Base-by-base conservation (phyloP, 805 yeast species). In the Blastobotrys peoriensis region DNA sequence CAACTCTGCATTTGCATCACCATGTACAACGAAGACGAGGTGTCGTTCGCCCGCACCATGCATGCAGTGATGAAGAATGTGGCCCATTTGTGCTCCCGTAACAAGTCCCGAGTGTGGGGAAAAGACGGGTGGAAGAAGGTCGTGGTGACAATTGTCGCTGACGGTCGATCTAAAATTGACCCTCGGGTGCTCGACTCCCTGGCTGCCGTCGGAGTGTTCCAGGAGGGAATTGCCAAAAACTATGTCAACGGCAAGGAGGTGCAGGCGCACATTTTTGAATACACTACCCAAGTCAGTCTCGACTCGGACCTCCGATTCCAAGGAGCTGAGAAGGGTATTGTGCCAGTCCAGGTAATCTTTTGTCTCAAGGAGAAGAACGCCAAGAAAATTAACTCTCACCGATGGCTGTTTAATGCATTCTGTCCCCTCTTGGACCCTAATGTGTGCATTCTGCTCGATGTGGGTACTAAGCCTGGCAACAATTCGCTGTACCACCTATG, bases 11-110 rank as follows among this genome's bases (percentile, higher is more conserved):
- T 93, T 41, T 89, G 98, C 66, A 78, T 93, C 53, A 93, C 98
- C 25, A 91, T 93, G 98, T 93, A 91, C 68, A 93, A 93, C 59
- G 99, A 93, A 66, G 95, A 86, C 63, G 96, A 89, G 62, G 72
- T 73, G 43, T 76, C 94, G 2, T 79, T 93, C 62, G 86, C 97
- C 1, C 78, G 98, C 66, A 94, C 98, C 0, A 72, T 93, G 75
- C 95, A 94, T 63, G 86, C 95, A 0, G 91, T 93, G 13, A 86
- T 91, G 86, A 84, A 80, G 57, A 93, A 94, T 64, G 78, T 93
- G 47, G 86, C 96, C 2, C 93, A 88, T 58, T 70, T 93, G 42
- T 79, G 95, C 60, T 77, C 83, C 13, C 78, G 98, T 63, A 73
- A 75, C 44, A 83, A 80, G 61, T 84, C 95, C 33, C 71, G 83